Evolutionary conservation across 2,329 filamentous ascomycete genomes (phyloP), one percentile per base, ranked within the genome.

Genomic region (Chaetomium olivaceum): DNA sequence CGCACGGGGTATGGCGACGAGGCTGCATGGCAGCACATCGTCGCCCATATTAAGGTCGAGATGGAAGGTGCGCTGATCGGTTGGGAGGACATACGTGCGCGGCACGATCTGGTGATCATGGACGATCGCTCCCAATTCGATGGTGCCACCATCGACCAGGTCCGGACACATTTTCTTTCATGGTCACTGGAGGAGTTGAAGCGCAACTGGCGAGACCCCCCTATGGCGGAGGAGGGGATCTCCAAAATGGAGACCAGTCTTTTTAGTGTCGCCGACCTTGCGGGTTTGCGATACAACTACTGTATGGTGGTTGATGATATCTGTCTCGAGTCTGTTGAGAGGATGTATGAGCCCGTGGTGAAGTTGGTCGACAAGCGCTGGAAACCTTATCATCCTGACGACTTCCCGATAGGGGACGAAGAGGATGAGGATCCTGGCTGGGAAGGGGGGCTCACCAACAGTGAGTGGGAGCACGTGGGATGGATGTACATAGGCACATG

Each of bases 241-340:
- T 31, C 25, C 33, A 31, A 25, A 39, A 12, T 31, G 0, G 19
- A n/a, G 27, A 8, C 14, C 29, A 4, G 36, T 7, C 4, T 12
- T n/a, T 16, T 12, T n/a, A 7, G 11, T 3, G 8, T 36, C 11
- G 54, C 19, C 1, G 25, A 16, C 19, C 11, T 1, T 16, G 54
- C 19, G 54, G 31, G 31, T 7, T 11, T n/a, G 54, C 29, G 54
- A 16, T 57, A 57, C 54, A 39, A 57, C 54, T 57, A 12, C 21
- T 57, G 54, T 31, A n/a, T 57, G 54, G 25, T 57, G 31, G 54
- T 39, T n/a, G 54, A 57, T 29, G 54, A 39, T 31, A 1, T 36
- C 4, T 57, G 54, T 39, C 54, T 57, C 14, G 54, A 57, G 29
- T 57, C 31, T 29, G 27, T 57, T 39, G 54, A 57, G 25, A 21